Percentiles rank a stretch among this genome's conserved stretches.
These are phyloP conservation scores for Trebouxia sp. DNA, from an alignment of 139 green algal genomes.

Conservation along the genomic window DNA sequence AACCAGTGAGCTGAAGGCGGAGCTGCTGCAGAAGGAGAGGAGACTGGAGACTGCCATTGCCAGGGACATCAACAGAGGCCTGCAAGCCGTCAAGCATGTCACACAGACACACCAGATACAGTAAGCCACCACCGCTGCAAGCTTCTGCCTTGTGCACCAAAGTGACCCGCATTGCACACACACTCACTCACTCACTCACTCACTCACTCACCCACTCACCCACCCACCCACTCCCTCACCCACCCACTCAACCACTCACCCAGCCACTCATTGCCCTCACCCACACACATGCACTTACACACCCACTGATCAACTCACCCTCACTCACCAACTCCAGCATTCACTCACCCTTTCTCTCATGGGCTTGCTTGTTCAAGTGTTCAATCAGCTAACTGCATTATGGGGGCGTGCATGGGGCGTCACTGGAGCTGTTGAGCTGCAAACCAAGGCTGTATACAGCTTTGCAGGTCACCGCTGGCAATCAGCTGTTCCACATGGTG, in stretches of 20 bases:
- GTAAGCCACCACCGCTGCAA: not conserved
- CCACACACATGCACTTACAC: too few species aligned
- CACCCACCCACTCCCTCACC: too few species aligned
- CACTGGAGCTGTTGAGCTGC: conserved; percentile 92
- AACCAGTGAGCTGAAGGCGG: conserved; percentile 21
- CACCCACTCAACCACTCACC: too few species aligned
- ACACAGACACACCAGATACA: conserved; percentile 63
- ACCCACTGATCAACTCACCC: too few species aligned
- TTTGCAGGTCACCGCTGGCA: conserved; percentile 83
- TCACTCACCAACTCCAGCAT: too few species aligned
- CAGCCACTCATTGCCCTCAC: too few species aligned
- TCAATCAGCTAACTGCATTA: not conserved
- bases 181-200: not conserved
- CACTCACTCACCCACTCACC: too few species aligned
- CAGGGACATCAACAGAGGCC: conserved; percentile 68
- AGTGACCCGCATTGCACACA: too few species aligned
- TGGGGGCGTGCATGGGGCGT: conserved; percentile 81
- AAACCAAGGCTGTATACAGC: conserved; percentile 70
- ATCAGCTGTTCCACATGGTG: conserved; percentile 73
- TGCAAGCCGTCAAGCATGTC: conserved; percentile 63
- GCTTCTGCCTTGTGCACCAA: not conserved
- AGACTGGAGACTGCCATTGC: conserved; percentile 53
- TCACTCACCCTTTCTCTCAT: too few species aligned
- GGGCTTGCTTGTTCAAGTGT: too few species aligned
- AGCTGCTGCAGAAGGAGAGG: conserved; percentile 29